Percentiles rank a stretch among this genome's conserved stretches.
phyloP scores from a whole-genome alignment of 345 rosid species.

The Lumnitzera littorea region DNA sequence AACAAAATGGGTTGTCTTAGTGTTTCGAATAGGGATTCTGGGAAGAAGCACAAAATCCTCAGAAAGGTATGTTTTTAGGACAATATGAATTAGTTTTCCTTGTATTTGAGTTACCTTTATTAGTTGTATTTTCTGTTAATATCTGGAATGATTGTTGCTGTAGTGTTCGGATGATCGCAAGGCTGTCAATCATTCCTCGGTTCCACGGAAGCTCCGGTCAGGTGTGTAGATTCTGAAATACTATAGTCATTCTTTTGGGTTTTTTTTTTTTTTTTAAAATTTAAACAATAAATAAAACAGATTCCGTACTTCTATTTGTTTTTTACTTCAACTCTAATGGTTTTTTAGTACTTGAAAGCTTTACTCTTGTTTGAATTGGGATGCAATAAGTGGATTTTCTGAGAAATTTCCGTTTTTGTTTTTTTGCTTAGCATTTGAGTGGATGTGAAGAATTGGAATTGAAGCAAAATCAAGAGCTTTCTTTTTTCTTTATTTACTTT shows the following conservation, averaged over 20 bases:
- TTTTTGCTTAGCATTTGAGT: conserved; percentile 2
- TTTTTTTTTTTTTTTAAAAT: background rate
- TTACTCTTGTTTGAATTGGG: background rate
- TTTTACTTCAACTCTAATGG: background rate
- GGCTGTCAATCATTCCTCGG: conserved; percentile 65
- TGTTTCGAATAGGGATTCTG: conserved; percentile 23
- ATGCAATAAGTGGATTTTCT: conserved; percentile 1
- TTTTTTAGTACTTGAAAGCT: background rate
- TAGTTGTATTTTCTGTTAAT: background rate
- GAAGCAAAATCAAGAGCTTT: conserved; percentile 14
- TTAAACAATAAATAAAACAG: too few relatives aligned
- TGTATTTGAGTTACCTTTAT: background rate
- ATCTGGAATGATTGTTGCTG: background rate
- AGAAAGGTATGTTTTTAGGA: conserved; percentile 32
- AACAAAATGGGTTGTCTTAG: conserved; percentile 32
- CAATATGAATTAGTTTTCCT: background rate
- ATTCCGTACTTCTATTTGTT: background rate
- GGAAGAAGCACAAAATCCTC: conserved; percentile 43
- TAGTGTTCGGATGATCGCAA: conserved; percentile 43
- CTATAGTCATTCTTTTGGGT: background rate
- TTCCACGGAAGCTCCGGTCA: conserved; percentile 95
- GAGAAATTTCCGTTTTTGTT: conserved; percentile 10
- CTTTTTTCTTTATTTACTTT: conserved; percentile 4
- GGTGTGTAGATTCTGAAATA: conserved; percentile 41
- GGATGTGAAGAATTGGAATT: conserved; percentile 8